These are phyloP conservation scores for Phytophthora meadii DNA, from an alignment of 352 stramenopile genomes.

Conservation along the genomic window DNA sequence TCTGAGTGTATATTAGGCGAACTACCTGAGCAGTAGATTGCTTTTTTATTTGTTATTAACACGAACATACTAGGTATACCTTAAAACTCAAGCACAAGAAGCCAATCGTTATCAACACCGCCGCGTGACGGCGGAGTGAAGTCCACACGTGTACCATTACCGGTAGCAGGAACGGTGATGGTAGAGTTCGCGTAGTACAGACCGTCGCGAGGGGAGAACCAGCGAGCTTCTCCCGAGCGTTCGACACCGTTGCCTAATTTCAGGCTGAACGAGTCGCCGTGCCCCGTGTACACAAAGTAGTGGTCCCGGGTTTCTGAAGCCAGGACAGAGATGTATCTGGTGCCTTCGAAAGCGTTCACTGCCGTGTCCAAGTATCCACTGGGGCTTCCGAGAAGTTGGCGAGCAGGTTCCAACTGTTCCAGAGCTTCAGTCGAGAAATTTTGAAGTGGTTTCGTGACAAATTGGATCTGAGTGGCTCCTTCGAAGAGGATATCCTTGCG, in stretches of 20 bases:
- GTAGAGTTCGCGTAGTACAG: slow-evolving; percentile 14
- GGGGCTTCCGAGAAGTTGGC: slow-evolving; percentile 18
- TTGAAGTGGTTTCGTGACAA: slow-evolving; percentile 33
- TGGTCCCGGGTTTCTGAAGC: slow-evolving; percentile 16
- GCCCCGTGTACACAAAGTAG: slow-evolving; percentile 28
- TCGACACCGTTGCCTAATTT: slow-evolving; percentile 13
- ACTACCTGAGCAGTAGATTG: background rate
- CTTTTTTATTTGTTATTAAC: too few species aligned
- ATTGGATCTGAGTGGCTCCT: slow-evolving; percentile 25
- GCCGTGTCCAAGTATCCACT: slow-evolving; percentile 5
- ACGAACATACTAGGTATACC: background rate
- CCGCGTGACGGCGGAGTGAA: slow-evolving; percentile 27
- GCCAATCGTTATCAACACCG: slow-evolving; percentile 31
- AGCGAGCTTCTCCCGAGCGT: slow-evolving; percentile 15
- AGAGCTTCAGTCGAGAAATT: slow-evolving; percentile 5
- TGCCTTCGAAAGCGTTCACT: slow-evolving; percentile 25
- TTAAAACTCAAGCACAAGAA: slow-evolving; percentile 31
- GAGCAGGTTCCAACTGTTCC: slow-evolving; percentile 19
- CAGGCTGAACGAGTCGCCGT: slow-evolving; percentile 30
- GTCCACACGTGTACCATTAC: slow-evolving; percentile 20
- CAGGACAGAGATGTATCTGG: slow-evolving; percentile 31
- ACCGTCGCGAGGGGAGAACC: slow-evolving; percentile 34
- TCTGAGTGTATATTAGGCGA: slow-evolving; percentile 12
- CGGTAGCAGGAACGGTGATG: slow-evolving; percentile 14
- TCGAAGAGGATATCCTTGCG: slow-evolving; percentile 29